Base-by-base conservation (phyloP, 441 rosid genomes). In the Gossypium aridum region DNA sequence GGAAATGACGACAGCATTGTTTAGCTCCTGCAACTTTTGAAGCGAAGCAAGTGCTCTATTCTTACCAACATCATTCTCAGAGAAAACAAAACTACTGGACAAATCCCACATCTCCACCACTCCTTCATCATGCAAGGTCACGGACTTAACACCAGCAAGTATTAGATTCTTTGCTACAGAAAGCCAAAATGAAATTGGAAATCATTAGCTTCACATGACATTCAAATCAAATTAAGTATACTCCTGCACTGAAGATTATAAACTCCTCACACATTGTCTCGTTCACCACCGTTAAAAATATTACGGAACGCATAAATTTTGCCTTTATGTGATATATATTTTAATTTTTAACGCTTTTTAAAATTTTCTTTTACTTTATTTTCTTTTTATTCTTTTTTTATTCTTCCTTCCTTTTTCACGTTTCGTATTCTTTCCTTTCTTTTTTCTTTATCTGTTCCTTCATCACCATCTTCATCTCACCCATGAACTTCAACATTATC, bases 101-200 rank as follows among this genome's bases (percentile, higher is more conserved):
- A 95, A 80, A 80, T 93, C 98, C 98, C 98, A 95, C 71, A 90
- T 74, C 81, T 91, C 96, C 63, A 93, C 97, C 19, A 57, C 82
- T 34, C 90, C 91, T 77, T 86, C 95, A 81, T 95, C 97, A 54
- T 93, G 98, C 83, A 95, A 82, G 7, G 97, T 90, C 77, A 95
- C 97, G 0, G 97, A 91, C 88, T 95, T 95, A 51, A 95, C 99
- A 64, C 99, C 99, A 75, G 99, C 98, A 55, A 95, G 96, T 57
- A 93, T 77, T 67, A 95, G 87, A 77, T 95, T 95, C 88, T 93
- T 95, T 4, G 62, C 62, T 56, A 25, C 62, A 20, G 62, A 56
- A 20, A 20, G 26, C 37, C 37, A 20, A 56, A 56, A 56, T 4
- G 57, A 16, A 17, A 54, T 53, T 54, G 22, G 22, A 56, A 56